phyloP scores from a whole-genome alignment of 306 rosid genomes.

The Heteromeles arbutifolia region DNA sequence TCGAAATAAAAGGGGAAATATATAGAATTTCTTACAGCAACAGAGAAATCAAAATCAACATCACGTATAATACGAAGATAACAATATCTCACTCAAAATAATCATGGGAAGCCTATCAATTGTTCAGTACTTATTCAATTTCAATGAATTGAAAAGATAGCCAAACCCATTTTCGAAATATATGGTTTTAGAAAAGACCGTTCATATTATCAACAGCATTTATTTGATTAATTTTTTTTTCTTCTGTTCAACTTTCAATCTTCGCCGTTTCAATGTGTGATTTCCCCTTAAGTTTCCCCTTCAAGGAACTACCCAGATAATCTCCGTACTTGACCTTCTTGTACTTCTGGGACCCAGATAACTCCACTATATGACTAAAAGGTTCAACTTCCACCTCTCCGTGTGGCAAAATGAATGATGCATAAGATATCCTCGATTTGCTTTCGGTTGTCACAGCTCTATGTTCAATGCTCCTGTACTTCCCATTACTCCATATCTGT shows the following conservation, averaged over 20 bases:
- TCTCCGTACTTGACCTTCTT: conserved; percentile 32
- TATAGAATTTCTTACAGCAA: no score
- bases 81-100: no score
- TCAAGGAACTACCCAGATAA: conserved; percentile 16
- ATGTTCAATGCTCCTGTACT: conserved; percentile 41
- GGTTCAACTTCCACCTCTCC: conserved; percentile 32
- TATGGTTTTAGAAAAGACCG: no score
- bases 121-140: no score
- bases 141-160: no score
- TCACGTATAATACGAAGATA: no score
- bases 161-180: no score
- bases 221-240: background rate
- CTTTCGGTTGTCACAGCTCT: conserved; percentile 30
- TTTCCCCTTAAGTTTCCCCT: conserved; percentile 31
- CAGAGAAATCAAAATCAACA: no score
- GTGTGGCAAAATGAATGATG: conserved; percentile 16
- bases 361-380: conserved; percentile 17
- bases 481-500: conserved; percentile 48
- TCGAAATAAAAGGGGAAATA: no score
- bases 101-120: no score
- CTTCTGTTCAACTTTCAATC: background rate
- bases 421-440: conserved; percentile 21
- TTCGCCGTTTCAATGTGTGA: conserved; percentile 18
- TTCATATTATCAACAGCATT: no score
- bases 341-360: conserved; percentile 17